These are phyloP conservation scores for Lactarius evosmus DNA, from an alignment of 768 basidiomycete genomes.

Conservation along the genomic window DNA sequence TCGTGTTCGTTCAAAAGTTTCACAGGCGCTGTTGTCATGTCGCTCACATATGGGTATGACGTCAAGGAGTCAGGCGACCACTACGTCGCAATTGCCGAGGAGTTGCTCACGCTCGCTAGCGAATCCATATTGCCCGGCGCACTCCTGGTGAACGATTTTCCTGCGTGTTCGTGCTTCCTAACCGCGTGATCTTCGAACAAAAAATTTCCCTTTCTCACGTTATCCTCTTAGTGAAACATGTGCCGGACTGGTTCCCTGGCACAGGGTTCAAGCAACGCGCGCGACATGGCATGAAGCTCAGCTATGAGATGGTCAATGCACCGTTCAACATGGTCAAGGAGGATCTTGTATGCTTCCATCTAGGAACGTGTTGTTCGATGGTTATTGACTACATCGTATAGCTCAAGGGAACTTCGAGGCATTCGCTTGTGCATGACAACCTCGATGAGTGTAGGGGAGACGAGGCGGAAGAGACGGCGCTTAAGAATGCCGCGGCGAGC, in stretches of 20 bases:
- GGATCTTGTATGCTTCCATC: constrained; percentile 9
- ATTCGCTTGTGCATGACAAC: constrained; percentile 19
- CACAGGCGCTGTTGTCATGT: constrained; percentile 14
- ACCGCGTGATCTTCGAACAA: too few species aligned
- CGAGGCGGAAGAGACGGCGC: constrained; percentile 11
- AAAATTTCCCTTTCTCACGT: neutral
- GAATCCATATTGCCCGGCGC: constrained; percentile 12
- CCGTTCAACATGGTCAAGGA: constrained; percentile 18
- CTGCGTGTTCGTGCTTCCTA: neutral
- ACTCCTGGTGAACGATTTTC: constrained; percentile 11
- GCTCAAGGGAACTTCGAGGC: constrained; percentile 18
- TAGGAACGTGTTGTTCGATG: neutral
- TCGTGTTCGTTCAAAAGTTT: neutral
- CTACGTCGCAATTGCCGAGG: constrained; percentile 13
- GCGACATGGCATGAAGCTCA: constrained; percentile 9
- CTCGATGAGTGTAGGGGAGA: constrained; percentile 11
- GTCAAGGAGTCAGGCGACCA: constrained; percentile 16
- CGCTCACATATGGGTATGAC: constrained; percentile 16
- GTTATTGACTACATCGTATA: neutral
- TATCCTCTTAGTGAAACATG: neutral
- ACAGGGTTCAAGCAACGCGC: constrained; percentile 15
- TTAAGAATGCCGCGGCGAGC: constrained; percentile 14
- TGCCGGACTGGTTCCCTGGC: constrained; percentile 20
- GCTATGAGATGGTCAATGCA: constrained; percentile 14
- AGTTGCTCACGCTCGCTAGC: constrained; percentile 10